Conservation (phyloP, 441 rosid genomes). For the Corymbia citriodora region DNA sequence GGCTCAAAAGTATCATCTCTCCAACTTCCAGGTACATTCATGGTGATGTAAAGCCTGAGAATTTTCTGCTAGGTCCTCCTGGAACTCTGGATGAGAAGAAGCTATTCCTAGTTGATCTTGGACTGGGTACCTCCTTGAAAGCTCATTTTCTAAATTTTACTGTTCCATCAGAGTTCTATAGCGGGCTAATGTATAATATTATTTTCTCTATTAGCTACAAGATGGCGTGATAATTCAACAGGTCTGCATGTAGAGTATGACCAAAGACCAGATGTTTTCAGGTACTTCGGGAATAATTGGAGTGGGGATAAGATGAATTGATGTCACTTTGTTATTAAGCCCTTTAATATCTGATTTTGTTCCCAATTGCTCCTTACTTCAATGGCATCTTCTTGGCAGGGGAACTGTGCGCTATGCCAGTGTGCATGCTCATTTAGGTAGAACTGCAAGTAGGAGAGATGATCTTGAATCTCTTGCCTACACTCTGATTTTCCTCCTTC, state of each 20-base stretch:
- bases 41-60: slow-evolving; percentile 98
- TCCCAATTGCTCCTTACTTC: background rate
- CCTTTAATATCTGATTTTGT: background rate
- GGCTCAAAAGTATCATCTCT: background rate
- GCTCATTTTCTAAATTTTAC: background rate
- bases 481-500: slow-evolving; percentile 13
- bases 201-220: slow-evolving; percentile 48
- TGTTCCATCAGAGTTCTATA: background rate
- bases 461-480: slow-evolving; percentile 17
- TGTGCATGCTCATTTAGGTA: slow-evolving; percentile 21
- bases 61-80: slow-evolving; percentile 81
- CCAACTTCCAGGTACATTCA: slow-evolving; percentile 66
- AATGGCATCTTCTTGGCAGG: background rate
- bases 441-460: slow-evolving; percentile 19
- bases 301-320: background rate
- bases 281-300: slow-evolving; percentile 29
- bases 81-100: slow-evolving; percentile 83
- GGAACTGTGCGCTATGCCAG: slow-evolving; percentile 18
- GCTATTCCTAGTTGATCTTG: slow-evolving; percentile 86
- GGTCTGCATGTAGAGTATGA: slow-evolving; percentile 94
- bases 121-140: slow-evolving; percentile 54
- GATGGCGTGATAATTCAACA: slow-evolving; percentile 77
- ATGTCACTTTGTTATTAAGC: background rate
- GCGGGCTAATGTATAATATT: background rate
- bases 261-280: slow-evolving; percentile 95